A percentile compares a stretch with the other conserved stretches of the same genome.
phyloP scores from a whole-genome alignment of 2,329 filamentous ascomycete species.

The Epichloe elymi region DNA sequence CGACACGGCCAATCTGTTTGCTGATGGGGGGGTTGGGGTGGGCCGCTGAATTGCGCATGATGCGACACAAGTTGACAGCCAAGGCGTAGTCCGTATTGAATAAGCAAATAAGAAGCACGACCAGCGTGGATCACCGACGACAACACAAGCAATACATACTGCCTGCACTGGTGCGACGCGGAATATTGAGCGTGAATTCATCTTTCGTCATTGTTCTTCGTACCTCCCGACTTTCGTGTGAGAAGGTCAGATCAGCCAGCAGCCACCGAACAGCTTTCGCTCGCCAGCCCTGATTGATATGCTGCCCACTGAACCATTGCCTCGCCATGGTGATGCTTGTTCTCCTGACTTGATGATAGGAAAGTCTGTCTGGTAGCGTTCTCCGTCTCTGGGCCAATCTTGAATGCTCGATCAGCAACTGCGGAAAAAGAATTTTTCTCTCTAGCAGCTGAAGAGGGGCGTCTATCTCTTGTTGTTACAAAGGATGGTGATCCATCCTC shows the following conservation, averaged over 20 bases:
- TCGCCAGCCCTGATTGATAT: neutral
- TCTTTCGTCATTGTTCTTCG: neutral
- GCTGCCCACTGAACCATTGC: neutral
- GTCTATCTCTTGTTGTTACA: slow-evolving; percentile 26
- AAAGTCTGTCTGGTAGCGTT: neutral
- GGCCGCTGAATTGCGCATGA: neutral
- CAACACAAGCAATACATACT: neutral
- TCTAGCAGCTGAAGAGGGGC: neutral
- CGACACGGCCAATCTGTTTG: neutral
- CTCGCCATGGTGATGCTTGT: neutral
- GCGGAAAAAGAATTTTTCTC: neutral
- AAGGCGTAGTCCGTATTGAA: no score
- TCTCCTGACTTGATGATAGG: neutral
- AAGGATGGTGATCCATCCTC: slow-evolving; percentile 31
- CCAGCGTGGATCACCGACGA: neutral
- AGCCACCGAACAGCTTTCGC: neutral
- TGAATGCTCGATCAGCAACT: neutral
- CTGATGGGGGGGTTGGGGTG: neutral
- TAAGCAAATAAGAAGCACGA: no score
- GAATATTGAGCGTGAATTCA: neutral
- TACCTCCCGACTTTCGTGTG: neutral
- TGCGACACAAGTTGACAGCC: no score
- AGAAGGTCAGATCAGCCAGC: neutral
- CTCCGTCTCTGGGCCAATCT: neutral
- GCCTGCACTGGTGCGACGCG: neutral